Evolutionary conservation across 2,329 filamentous ascomycete species (phyloP).

Genomic region (Emergomyces orientalis): DNA sequence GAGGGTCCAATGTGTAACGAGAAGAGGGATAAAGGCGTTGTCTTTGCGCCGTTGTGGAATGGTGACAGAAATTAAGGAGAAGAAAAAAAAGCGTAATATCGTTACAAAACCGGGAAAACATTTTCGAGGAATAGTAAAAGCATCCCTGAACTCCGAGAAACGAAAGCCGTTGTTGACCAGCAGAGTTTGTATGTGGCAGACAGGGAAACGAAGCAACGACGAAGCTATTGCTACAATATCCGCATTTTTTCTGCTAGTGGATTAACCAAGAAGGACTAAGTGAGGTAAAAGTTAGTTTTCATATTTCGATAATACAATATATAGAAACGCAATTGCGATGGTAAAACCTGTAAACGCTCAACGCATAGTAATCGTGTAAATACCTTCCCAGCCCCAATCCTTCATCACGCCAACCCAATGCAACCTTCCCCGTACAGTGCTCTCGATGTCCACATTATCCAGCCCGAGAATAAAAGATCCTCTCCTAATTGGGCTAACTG

Average conservation of each 20-base stretch:
- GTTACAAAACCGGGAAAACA: neutral
- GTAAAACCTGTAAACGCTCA: neutral
- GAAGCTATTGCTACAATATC: too few species aligned
- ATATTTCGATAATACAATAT: neutral
- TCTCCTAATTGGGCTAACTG: slow-evolving; percentile 18
- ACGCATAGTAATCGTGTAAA: neutral
- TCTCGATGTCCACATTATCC: slow-evolving; percentile 46
- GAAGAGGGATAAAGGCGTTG: neutral
- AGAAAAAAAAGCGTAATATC: neutral
- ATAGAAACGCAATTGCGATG: neutral
- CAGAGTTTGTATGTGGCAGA: neutral
- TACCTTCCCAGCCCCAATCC: slow-evolving; percentile 64
- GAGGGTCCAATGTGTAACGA: neutral
- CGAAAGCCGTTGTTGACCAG: too few species aligned
- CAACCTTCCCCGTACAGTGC: slow-evolving; percentile 55
- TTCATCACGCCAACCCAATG: slow-evolving; percentile 66
- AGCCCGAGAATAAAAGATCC: slow-evolving; percentile 26
- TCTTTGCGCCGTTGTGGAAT: neutral
- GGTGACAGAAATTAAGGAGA: neutral
- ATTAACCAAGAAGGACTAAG: neutral
- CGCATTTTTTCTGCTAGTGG: neutral
- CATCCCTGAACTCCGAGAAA: neutral
- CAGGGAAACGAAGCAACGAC: neutral
- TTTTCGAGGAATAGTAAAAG: neutral
- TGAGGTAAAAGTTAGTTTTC: neutral